Evolutionary conservation across 2,329 filamentous ascomycete genomes (phyloP), one percentile per base, ranked within the genome.

Genomic region (Alternaria triticina): DNA sequence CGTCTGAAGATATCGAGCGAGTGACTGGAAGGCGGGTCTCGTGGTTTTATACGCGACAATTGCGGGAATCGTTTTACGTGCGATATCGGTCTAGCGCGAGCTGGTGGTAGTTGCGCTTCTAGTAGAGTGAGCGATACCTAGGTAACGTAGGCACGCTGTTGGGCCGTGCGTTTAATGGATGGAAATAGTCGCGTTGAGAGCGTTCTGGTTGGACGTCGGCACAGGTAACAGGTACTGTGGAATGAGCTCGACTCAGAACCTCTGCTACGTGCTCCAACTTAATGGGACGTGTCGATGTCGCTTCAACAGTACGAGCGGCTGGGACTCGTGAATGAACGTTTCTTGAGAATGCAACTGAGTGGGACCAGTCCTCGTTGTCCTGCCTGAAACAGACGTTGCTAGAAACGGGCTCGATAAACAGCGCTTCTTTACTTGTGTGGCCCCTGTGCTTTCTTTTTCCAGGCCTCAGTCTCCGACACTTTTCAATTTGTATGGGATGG

Each of bases 261-360:
- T 52, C 46, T 33, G 58, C 49, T 62, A 65, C 68, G 61, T 67
- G 17, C 57, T 65, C 65, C 64, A 72, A 70, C 23, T 54, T 36
- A 70, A 71, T 70, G 68, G 67, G 63, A 71, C 67, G 70, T 62
- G 40, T 44, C 28, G 61, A 49, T 28, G 15, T 28, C 33, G 45
- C 15, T 25, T 44, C 15, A 33, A 44, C 9, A 46, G 25, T 12
- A 49, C 51, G 43, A 13, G 43, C 12, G 13, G 43, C 20, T 30
- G 47, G n/a, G 15, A n/a, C 7, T 51, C n/a, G 27, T 3, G 13
- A 13, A 6, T 56, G 43, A 2, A 62, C 43, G 47, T 36, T 62
- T 58, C 28, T 33, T 52, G 43, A 50, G 12, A 36, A 11, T 7
- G n/a, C 23, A 30, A 43, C 22, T 12, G 13, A 22, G 15, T 0